Base-by-base conservation (phyloP, 2,329 filamentous ascomycete genomes). In the Fusarium algeriense region DNA sequence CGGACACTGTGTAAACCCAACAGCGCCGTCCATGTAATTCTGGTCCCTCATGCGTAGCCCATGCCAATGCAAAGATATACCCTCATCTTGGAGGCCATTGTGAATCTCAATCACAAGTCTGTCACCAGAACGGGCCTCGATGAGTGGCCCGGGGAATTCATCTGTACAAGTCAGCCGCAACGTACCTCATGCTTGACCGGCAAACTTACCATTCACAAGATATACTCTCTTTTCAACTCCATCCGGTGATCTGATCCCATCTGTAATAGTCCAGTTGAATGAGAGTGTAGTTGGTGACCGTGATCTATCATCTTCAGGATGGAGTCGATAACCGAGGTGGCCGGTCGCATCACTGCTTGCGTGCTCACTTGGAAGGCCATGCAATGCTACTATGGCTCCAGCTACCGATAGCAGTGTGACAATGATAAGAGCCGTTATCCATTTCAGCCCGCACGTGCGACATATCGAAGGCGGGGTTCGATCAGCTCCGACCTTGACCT, bases 21-120 rank as follows among this genome's bases (percentile, higher is more conserved):
- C 44, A 14, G 60, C 63, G 1, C 63, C 63, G 5, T 65, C 63
- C 63, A 65, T 65, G 1, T 0, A 11, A 14, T 65, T 65, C 2
- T 59, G 63, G 1, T 28, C 3, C 2, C 26, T 45, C 26, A 65
- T 28, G 0, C 34, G 44, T 0, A 65, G 19, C 1, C 63, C 63
- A 2, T 65, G 63, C 63, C 60, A 65, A 4, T 65, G 63, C 6
- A 65, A n/a, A 1, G 60, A 65, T 4, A 59, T 1, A 3, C 20
- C 44, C 23, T 65, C 32, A 2, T 64, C 20, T 3, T 2, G 1
- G 2, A 65, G 15, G 0, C 7, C n/a, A 23, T 65, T 65, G 12
- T 20, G n/a, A 7, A 65, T 20, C 1, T 45, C 26, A 10, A 65
- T 41, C 3, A 59, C n/a, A 7, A 65, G 8, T 7, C 38, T 19